Conservation (phyloP, 163 green algal genomes). For the Chloroidium sp. region DNA sequence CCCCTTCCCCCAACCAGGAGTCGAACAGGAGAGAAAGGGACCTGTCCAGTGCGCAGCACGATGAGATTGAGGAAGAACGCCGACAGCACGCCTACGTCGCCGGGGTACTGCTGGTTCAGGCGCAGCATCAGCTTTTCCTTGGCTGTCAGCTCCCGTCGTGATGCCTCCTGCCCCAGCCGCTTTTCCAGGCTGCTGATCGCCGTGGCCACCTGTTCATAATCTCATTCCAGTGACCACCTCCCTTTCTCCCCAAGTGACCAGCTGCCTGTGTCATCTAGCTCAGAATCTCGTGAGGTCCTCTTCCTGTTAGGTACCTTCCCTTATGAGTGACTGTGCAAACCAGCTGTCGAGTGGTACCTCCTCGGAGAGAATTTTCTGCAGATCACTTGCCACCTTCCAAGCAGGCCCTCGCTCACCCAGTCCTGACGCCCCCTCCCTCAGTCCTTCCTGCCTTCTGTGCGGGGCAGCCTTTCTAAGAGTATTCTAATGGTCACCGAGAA, state of each 20-base stretch:
- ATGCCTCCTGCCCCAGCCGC: constrained; percentile 8
- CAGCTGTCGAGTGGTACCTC: too few relatives aligned
- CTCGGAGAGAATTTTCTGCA: too few relatives aligned
- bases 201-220: constrained; percentile 2
- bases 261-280: background rate
- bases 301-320: too few relatives aligned
- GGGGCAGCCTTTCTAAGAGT: too few relatives aligned
- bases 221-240: background rate
- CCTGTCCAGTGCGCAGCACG: constrained; percentile 27
- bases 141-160: constrained; percentile 10
- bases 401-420: too few relatives aligned
- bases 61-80: constrained; percentile 93
- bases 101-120: constrained; percentile 86
- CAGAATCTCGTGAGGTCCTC: too few relatives aligned
- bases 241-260: background rate
- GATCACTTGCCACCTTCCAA: too few relatives aligned
- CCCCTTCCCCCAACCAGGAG: background rate
- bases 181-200: constrained; percentile 1
- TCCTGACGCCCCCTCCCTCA: too few relatives aligned
- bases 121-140: constrained; percentile 75
- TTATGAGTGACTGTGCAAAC: too few relatives aligned
- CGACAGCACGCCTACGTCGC: constrained; percentile 88
- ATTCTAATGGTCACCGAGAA: too few relatives aligned
- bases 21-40: background rate
- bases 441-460: too few relatives aligned